phyloP scores from a whole-genome alignment of 2,329 filamentous ascomycete species.

The Ceratocystis albifundus region DNA sequence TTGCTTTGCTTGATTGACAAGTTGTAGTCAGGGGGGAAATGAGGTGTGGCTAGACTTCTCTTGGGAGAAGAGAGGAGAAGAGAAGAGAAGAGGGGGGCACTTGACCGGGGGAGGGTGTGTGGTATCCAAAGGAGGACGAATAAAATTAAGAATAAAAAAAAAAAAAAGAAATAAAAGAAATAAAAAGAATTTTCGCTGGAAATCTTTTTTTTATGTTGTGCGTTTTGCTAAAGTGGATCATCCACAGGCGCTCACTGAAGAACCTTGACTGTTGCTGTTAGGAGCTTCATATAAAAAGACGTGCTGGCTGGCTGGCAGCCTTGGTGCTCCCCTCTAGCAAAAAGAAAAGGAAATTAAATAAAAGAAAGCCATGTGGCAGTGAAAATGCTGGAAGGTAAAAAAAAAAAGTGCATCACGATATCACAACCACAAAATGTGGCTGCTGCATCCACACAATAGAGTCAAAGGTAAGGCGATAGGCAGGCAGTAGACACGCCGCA shows the following conservation, averaged over 20 bases:
- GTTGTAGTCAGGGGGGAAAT: constrained; percentile 17
- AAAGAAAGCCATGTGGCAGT: no score
- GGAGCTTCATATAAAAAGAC: no score
- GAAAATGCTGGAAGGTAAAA: neutral
- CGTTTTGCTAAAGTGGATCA: neutral
- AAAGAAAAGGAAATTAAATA: no score
- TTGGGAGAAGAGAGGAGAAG: constrained; percentile 6
- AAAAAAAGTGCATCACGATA: neutral
- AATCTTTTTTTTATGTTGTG: neutral
- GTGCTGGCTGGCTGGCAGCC: no score
- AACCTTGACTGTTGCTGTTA: no score
- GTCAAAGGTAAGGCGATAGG: neutral
- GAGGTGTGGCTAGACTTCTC: constrained; percentile 12
- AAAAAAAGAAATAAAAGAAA: neutral
- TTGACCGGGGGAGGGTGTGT: no score
- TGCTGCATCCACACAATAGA: no score
- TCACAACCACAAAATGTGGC: neutral
- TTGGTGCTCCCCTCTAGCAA: no score
- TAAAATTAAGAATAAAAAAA: constrained; percentile 6
- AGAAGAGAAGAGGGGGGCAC: neutral
- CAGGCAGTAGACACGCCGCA: neutral
- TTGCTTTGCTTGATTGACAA: constrained; percentile 13
- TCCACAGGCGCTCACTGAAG: no score
- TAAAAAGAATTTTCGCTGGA: neutral
- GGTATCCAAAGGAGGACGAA: neutral